These are phyloP conservation scores for Dicorynia guianensis DNA, from an alignment of 306 rosid genomes.

Conservation along the genomic window DNA sequence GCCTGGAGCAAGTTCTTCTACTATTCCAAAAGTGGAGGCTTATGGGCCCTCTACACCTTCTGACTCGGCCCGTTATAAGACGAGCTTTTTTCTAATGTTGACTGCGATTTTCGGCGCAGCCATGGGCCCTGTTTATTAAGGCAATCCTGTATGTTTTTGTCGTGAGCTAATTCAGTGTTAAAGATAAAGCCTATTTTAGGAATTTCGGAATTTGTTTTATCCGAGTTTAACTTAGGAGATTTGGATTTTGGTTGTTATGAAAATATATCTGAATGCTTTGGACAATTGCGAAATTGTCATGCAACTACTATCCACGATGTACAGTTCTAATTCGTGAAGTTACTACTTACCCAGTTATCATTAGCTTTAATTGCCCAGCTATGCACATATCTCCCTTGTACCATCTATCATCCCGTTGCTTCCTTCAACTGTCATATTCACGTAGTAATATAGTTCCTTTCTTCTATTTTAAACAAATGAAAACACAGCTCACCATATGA, in stretches of 20 bases:
- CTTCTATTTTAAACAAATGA: background rate
- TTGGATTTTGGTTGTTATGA: background rate
- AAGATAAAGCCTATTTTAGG: background rate
- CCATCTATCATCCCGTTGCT: background rate
- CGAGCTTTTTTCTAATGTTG: slow-evolving; percentile 23
- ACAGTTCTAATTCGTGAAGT: background rate
- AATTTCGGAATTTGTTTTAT: background rate
- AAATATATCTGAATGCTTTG: background rate
- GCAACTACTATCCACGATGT: background rate
- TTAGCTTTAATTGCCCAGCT: background rate
- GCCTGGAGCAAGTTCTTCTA: slow-evolving; percentile 29
- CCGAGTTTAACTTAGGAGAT: background rate
- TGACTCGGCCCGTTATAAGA: slow-evolving; percentile 39
- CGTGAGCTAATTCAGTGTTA: too few species aligned
- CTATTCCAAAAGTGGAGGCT: slow-evolving; percentile 35
- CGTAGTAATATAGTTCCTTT: background rate
- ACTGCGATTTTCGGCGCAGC: slow-evolving; percentile 29
- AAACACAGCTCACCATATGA: background rate
- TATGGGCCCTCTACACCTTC: slow-evolving; percentile 64
- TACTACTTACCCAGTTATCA: background rate
- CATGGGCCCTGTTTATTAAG: slow-evolving; percentile 34
- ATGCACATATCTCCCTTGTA: too few species aligned
- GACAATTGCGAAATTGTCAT: background rate
- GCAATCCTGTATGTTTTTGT: background rate
- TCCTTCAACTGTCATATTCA: background rate